Evolutionary conservation across 139 green algal species (phyloP).

Genomic region (Coccomyxa sp.): DNA sequence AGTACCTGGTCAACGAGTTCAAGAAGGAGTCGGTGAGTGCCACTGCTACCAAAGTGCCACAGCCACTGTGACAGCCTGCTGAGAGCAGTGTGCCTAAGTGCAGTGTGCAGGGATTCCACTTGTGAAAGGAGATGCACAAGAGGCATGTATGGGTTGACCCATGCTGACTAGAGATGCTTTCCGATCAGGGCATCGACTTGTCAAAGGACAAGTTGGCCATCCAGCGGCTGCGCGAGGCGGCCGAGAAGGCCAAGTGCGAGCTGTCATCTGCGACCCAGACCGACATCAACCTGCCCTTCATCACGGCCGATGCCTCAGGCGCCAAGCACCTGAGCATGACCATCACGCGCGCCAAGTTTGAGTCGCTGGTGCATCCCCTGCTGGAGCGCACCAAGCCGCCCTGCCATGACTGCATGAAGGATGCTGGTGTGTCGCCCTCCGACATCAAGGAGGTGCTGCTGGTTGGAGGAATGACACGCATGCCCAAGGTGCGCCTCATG

Average conservation of each 20-base stretch:
- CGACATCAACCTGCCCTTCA: conserved; percentile 99
- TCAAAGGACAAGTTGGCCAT: conserved; percentile 90
- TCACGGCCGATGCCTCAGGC: conserved; percentile 91
- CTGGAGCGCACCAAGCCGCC: conserved; percentile 91
- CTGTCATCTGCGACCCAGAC: conserved; percentile 82
- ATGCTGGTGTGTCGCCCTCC: conserved; percentile 72
- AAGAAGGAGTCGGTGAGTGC: conserved; percentile 28
- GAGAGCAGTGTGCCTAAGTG: neutral
- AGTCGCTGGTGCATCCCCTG: conserved; percentile 77
- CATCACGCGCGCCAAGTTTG: conserved; percentile 68
- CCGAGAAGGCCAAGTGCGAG: conserved; percentile 98
- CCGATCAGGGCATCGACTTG: conserved; percentile 87
- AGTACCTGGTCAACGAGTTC: conserved; percentile 53
- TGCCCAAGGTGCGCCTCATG: conserved; percentile 80
- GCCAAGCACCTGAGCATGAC: conserved; percentile 82
- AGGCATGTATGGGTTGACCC: too few relatives aligned
- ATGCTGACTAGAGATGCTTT: neutral
- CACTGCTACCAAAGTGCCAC: too few relatives aligned
- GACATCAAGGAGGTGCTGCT: conserved; percentile 97
- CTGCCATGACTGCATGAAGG: conserved; percentile 87
- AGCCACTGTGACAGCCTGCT: neutral
- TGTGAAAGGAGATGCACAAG: too few relatives aligned
- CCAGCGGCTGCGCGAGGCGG: conserved; percentile 90
- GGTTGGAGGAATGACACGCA: conserved; percentile 97
- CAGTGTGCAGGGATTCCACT: neutral